Base-by-base conservation (phyloP, 108 stramenopile species). In the Pseudonitzschia multiseries region DNA sequence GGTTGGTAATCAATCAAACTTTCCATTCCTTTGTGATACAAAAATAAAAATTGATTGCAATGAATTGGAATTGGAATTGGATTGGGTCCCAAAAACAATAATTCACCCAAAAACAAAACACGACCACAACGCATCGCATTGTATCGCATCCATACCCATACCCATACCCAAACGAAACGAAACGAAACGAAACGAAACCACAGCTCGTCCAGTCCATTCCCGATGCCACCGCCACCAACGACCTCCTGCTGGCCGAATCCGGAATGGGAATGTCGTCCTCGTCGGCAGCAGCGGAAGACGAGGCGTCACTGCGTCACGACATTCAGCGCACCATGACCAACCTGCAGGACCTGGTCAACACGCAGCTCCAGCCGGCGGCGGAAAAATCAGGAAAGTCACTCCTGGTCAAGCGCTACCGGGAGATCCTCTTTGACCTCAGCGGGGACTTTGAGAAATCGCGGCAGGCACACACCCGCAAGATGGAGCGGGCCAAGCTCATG, bases 351-450 rank as follows among this genome's bases (percentile, higher is more conserved):
- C 57, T 91, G 44, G 82, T 93, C 73, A 82, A 83, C 29, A 78
- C 81, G 22, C 82, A 86, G 51, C 85, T 94, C 65, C 76, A 83
- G 33, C 87, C 87, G 14, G 83, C 82, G 4, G 87, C 89, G 20
- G 86, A 89, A 48, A 79, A 75, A 15, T 72, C 83, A 13, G 76
- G 78, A 0, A 80, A 86, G 29, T 60, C 75, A 14, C 72, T 87
- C 9, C 66, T 91, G 17, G 86, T 91, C 64, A 90, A 90, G 66
- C 84, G 93, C 54, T 94, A 94, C 73, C 82, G 93, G 28, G 93
- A 94, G 77, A 94, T 94, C 68, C 71, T 94, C 12, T 89, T 90
- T 70, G 93, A 94, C 78, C 81, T 84, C 24, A 74, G 70, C 2
- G 79, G 83, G 15, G 93, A 94, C 69, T 94, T 87, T 70, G 79